Conservation (phyloP, 1,284 basidiomycete genomes). For the Cystobasidiaceae sp. region DNA sequence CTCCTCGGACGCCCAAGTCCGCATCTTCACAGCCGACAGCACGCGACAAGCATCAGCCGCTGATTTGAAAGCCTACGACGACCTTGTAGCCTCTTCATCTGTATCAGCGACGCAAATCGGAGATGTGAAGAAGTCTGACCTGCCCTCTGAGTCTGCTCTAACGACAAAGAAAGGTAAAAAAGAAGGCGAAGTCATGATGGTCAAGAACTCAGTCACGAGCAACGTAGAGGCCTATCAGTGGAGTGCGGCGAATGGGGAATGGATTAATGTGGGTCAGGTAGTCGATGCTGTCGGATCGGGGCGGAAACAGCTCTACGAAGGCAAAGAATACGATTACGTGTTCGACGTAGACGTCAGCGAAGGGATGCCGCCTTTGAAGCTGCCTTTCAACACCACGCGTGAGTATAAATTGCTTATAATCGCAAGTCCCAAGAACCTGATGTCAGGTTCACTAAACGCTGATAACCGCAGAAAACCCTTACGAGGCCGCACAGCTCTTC, state of each 20-base stretch:
- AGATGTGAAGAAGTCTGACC: constrained; percentile 81
- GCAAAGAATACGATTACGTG: constrained; percentile 96
- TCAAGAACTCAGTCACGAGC: constrained; percentile 60
- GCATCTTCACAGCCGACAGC: constrained; percentile 74
- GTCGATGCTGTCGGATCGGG: constrained; percentile 85
- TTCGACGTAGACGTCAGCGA: constrained; percentile 97
- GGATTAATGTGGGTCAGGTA: constrained; percentile 93
- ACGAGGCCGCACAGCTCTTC: constrained; percentile 82
- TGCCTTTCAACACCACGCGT: constrained; percentile 89
- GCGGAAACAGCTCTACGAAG: constrained; percentile 76
- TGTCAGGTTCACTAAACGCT: neutral
- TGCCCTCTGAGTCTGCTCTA: constrained; percentile 79
- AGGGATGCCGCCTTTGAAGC: constrained; percentile 83
- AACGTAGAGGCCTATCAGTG: constrained; percentile 87
- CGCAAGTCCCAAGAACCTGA: neutral
- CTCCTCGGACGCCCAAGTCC: constrained; percentile 77
- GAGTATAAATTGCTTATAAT: constrained; percentile 39
- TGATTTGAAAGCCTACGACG: constrained; percentile 48
- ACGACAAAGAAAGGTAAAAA: constrained; percentile 63
- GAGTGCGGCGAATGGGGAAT: constrained; percentile 62
- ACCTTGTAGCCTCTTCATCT: constrained; percentile 36
- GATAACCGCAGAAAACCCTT: constrained; percentile 72
- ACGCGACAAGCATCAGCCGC: constrained; percentile 66
- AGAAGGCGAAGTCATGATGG: constrained; percentile 86
- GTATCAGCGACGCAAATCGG: constrained; percentile 61